A percentile compares a stretch with the other conserved stretches of the same genome.
phyloP scores from a whole-genome alignment of 2,329 filamentous ascomycete species.

The Sporothrix brunneoviolacea region DNA sequence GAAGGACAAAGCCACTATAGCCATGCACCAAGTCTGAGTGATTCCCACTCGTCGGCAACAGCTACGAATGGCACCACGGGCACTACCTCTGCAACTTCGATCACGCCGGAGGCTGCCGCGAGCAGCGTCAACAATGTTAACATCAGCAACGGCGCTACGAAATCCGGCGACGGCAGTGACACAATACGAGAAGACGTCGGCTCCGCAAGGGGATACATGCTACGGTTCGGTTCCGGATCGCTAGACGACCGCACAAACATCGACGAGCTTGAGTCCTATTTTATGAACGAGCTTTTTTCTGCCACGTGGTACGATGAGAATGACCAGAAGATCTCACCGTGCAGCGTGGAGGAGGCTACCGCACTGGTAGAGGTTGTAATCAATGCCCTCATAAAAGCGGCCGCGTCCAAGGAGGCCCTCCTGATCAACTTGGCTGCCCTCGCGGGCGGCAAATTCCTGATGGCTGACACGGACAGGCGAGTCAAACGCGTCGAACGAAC shows the following conservation, averaged over 20 bases:
- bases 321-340: slow-evolving; percentile 36
- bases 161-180: not conserved
- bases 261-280: slow-evolving; percentile 49
- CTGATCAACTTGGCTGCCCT: slow-evolving; percentile 54
- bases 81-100: not conserved
- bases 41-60: not conserved
- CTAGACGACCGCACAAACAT: slow-evolving; percentile 46
- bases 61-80: not conserved
- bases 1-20: not conserved
- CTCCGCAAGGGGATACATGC: not conserved
- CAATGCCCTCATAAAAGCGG: slow-evolving; percentile 41
- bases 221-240: slow-evolving; percentile 18
- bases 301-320: slow-evolving; percentile 46
- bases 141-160: not conserved
- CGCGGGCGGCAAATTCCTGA: slow-evolving; percentile 46
- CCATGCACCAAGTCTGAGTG: not conserved
- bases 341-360: slow-evolving; percentile 45
- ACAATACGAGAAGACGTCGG: not conserved
- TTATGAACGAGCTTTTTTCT: slow-evolving; percentile 43
- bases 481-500: slow-evolving; percentile 39
- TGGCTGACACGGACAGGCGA: slow-evolving; percentile 34
- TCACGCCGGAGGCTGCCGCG: not conserved
- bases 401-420: slow-evolving; percentile 47
- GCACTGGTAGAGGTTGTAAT: slow-evolving; percentile 50
- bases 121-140: not conserved